Evolutionary conservation across 2,329 filamentous ascomycete genomes (phyloP).

Genomic region (Nigrospora osmanthi): DNA sequence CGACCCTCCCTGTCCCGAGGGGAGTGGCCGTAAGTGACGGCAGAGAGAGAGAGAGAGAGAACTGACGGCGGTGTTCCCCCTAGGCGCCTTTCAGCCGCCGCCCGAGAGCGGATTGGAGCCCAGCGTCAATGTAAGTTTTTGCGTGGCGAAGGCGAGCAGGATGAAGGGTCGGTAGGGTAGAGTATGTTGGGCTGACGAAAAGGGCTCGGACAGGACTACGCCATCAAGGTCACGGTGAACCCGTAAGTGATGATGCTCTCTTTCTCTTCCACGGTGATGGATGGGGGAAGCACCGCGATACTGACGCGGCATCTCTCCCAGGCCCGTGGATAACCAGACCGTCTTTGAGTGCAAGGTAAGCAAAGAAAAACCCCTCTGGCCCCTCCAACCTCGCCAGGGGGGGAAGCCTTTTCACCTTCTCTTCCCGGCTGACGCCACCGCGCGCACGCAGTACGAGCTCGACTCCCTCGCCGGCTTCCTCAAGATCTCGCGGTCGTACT

Average conservation of each 20-base stretch:
- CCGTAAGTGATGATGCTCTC: too few species aligned
- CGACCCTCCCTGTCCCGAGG: too few species aligned
- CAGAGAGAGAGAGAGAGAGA: too few species aligned
- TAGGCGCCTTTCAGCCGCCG: constrained; percentile 1
- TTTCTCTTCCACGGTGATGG: too few species aligned
- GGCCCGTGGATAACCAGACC: not conserved
- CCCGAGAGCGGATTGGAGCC: not conserved
- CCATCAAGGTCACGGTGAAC: not conserved
- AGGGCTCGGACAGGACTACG: not conserved
- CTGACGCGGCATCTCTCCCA: not conserved
- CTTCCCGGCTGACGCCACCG: not conserved
- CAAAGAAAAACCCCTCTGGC: too few species aligned
- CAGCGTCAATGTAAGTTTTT: not conserved
- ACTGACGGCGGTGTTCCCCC: too few species aligned
- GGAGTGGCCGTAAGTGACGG: not conserved
- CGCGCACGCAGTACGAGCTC: not conserved
- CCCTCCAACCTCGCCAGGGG: too few species aligned
- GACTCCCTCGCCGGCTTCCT: constrained; percentile 1
- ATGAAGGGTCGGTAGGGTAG: too few species aligned
- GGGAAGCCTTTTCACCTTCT: not conserved
- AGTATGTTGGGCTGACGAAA: not conserved
- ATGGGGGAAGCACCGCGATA: too few species aligned
- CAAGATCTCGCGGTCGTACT: constrained; percentile 1
- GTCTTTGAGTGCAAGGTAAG: constrained; percentile 2
- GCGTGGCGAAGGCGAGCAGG: too few species aligned